Conservation (phyloP, 257 asterid species). For the Plectranthus barbatus region DNA sequence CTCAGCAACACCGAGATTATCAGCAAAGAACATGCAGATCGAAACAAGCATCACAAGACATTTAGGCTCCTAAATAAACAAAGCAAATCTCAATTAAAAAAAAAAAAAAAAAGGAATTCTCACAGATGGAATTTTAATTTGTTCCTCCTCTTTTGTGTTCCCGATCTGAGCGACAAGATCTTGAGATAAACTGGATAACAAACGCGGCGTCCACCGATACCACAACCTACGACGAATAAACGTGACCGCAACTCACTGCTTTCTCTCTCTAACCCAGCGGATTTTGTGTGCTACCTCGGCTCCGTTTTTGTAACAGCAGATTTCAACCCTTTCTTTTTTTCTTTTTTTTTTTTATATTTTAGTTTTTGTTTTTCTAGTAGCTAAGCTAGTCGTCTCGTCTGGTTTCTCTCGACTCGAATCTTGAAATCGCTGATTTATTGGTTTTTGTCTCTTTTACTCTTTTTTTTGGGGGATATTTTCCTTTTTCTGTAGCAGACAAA, state of each 20-base stretch:
- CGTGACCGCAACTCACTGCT: constrained; percentile 33
- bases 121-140: not conserved
- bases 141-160: constrained; percentile 8
- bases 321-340: not conserved
- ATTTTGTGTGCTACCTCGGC: constrained; percentile 9
- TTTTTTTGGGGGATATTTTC: not conserved
- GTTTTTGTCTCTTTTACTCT: not conserved
- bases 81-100: not conserved
- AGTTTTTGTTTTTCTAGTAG: not conserved
- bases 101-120: constrained; percentile 1
- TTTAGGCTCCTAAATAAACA: constrained; percentile 7
- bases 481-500: constrained; percentile 1
- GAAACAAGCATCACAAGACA: constrained; percentile 14
- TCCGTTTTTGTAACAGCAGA: constrained; percentile 8
- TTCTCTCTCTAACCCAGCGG: constrained; percentile 17
- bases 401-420: constrained; percentile 19
- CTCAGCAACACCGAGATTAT: not conserved
- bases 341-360: not conserved
- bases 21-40: constrained; percentile 26
- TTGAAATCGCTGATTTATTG: constrained; percentile 22
- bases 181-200: not conserved
- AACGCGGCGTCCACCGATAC: constrained; percentile 8
- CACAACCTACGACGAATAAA: constrained; percentile 17
- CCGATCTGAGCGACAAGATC: constrained; percentile 33
- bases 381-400: too few relatives aligned